Conservation (phyloP, 257 asterid genomes). For the Primulina tabacum region DNA sequence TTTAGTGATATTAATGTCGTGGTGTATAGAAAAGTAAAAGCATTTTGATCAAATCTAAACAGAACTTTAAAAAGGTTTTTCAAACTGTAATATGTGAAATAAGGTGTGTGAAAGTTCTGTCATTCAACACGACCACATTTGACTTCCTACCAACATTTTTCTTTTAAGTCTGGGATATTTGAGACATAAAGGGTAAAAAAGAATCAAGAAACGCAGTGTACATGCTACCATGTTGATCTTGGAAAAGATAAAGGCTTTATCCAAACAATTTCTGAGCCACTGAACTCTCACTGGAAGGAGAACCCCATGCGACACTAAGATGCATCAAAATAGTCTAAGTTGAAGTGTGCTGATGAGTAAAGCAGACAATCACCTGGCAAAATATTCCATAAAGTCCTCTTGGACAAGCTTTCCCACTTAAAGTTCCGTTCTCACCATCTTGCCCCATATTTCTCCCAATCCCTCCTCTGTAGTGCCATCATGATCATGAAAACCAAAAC, state of each 20-base stretch:
- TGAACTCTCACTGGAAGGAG: background rate
- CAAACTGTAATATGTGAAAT: background rate
- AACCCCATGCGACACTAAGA: background rate
- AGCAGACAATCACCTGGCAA: conserved; percentile 53
- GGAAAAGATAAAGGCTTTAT: background rate
- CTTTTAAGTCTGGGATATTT: background rate
- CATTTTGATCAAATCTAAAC: background rate
- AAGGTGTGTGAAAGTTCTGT: background rate
- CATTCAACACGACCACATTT: background rate
- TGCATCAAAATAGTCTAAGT: background rate
- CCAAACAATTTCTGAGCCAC: background rate
- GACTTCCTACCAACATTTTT: background rate
- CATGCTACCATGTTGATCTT: background rate
- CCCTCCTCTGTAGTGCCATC: conserved; percentile 68
- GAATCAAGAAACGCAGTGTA: background rate
- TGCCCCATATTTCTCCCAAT: conserved; percentile 66
- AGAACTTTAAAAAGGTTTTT: background rate
- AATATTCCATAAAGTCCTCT: conserved; percentile 79
- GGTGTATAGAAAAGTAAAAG: no score
- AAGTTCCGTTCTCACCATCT: conserved; percentile 72
- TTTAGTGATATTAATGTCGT: no score
- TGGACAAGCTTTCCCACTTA: conserved; percentile 85
- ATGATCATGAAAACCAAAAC: conserved; percentile 28
- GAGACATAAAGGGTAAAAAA: background rate
- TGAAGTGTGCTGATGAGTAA: background rate